Evolutionary conservation across 2,329 filamentous ascomycete species (phyloP).

Genomic region (Fusarium liriodendri): DNA sequence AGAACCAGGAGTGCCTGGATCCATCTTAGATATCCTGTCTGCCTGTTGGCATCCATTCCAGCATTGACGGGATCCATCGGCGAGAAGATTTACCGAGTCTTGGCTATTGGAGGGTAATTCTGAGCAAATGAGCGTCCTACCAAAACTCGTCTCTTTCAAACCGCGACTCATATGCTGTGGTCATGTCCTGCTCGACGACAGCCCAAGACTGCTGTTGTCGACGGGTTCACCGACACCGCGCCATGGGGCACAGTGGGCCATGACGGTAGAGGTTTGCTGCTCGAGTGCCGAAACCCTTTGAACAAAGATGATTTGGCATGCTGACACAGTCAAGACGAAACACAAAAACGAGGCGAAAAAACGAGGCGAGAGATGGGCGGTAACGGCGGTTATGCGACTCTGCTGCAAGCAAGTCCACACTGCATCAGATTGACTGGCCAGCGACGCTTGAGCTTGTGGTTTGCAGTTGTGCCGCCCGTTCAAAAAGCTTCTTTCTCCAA

Average conservation of each 20-base stretch:
- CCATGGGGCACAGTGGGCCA: not conserved
- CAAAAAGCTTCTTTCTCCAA: not conserved
- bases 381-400: conserved; percentile 1
- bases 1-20: not conserved
- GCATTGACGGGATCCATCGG: not conserved
- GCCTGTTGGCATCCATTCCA: not conserved
- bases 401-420: not conserved
- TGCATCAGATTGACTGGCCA: not conserved
- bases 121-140: not conserved
- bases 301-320: not conserved
- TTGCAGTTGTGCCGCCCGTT: not conserved
- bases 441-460: not conserved
- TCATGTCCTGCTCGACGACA: not conserved
- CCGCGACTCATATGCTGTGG: not conserved
- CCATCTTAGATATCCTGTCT: not conserved
- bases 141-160: not conserved
- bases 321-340: not conserved
- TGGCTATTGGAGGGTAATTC: not conserved
- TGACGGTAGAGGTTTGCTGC: not conserved
- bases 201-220: not conserved
- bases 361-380: not conserved
- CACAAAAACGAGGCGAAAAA: not conserved
- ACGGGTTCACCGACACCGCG: not conserved
- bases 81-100: not conserved
- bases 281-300: not conserved